phyloP scores from a whole-genome alignment of 78 protist species.

The Blattamonas nauphoetae region DNA sequence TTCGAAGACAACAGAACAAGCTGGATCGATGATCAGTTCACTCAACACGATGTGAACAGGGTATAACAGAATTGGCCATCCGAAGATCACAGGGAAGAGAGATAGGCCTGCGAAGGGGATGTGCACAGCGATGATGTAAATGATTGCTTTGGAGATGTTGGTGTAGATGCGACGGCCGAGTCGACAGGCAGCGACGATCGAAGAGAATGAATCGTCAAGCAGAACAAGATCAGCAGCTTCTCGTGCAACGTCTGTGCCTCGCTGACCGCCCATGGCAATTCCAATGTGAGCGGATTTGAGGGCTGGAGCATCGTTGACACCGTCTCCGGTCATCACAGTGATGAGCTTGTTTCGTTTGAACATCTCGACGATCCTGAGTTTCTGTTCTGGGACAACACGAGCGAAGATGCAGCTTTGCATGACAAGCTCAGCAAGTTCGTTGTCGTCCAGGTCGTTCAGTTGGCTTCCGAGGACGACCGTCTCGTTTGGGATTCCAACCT shows the following conservation, averaged over 20 bases:
- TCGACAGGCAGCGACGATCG: slow-evolving; percentile 7
- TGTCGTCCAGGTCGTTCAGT: not conserved
- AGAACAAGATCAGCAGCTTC: slow-evolving; percentile 41
- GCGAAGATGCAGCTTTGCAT: not conserved
- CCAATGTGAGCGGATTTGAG: slow-evolving; percentile 27
- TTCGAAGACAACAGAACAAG: slow-evolving; percentile 8
- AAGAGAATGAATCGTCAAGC: slow-evolving; percentile 19
- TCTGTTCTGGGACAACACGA: slow-evolving; percentile 21
- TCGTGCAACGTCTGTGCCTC: slow-evolving; percentile 42
- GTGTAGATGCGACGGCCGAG: slow-evolving; percentile 9
- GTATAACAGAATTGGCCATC: not conserved
- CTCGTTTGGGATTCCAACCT: not conserved
- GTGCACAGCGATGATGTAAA: slow-evolving; percentile 2
- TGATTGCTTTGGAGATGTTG: slow-evolving; percentile 4
- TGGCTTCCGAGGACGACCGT: slow-evolving; percentile 3
- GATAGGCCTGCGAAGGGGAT: not conserved
- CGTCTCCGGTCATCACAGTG: slow-evolving; percentile 17
- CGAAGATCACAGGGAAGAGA: not conserved
- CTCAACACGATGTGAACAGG: not conserved
- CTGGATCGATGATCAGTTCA: not conserved
- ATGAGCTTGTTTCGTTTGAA: not conserved
- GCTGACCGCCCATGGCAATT: slow-evolving; percentile 26
- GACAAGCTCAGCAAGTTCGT: not conserved
- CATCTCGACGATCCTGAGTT: slow-evolving; percentile 11
- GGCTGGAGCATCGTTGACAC: slow-evolving; percentile 35